These are phyloP conservation scores for Termitomyces sp. DNA, from an alignment of 1,284 basidiomycete species.

Conservation along the genomic window DNA sequence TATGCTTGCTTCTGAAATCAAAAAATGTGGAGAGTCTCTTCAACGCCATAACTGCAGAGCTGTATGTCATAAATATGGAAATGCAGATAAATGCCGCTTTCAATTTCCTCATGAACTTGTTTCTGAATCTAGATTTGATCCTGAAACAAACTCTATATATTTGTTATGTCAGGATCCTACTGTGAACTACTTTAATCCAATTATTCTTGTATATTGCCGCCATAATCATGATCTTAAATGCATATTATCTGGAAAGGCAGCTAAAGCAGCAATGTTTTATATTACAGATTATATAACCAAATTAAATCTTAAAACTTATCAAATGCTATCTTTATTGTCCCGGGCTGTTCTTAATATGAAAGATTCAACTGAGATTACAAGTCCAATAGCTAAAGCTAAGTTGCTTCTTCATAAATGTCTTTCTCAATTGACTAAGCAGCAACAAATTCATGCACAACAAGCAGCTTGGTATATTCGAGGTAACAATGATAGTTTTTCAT, in stretches of 20 bases:
- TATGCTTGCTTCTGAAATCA: neutral
- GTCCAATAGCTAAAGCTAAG: no score
- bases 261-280: conserved; percentile 10
- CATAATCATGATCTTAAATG: conserved; percentile 7
- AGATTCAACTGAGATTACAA: no score
- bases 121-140: neutral
- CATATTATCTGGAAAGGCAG: conserved; percentile 6
- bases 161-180: conserved; percentile 3
- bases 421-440: no score
- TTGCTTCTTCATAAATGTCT: no score
- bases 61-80: conserved; percentile 1
- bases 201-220: conserved; percentile 1
- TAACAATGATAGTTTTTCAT: no score
- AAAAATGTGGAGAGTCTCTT: conserved; percentile 2
- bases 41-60: neutral
- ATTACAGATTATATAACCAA: conserved; percentile 9
- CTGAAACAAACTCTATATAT: neutral
- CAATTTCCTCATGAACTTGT: conserved; percentile 5
- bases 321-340: conserved; percentile 5
- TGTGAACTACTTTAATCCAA: conserved; percentile 9
- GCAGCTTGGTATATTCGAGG: no score
- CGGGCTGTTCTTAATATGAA: neutral
- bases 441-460: no score
- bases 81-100: neutral
- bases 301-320: conserved; percentile 2